Conservation (phyloP, 2,329 filamentous ascomycete species). For the Chaetomium olivaceum region DNA sequence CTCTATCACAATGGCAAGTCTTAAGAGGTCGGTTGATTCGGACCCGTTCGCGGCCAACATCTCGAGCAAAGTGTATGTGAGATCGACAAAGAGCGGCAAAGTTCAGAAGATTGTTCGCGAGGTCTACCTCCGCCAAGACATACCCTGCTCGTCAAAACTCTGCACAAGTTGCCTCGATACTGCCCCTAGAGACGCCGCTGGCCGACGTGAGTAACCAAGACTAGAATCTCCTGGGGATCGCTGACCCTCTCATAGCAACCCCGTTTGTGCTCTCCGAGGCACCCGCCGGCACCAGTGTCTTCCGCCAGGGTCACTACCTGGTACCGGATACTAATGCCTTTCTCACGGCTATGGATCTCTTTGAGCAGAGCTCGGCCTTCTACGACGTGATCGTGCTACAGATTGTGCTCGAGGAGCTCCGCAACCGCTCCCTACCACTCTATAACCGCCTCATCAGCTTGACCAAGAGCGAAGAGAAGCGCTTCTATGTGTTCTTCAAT, state of each 20-base stretch:
- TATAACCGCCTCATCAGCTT: slow-evolving; percentile 91
- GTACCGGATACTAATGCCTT: slow-evolving; percentile 96
- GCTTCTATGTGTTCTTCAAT: slow-evolving; percentile 99
- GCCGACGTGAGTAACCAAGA: slow-evolving; percentile 59
- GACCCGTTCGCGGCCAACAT: slow-evolving; percentile 68
- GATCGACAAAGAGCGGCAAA: slow-evolving; percentile 92
- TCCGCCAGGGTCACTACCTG: slow-evolving; percentile 87
- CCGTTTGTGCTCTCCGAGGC: slow-evolving; percentile 88
- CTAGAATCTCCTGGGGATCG: neutral
- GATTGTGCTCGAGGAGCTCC: slow-evolving; percentile 93
- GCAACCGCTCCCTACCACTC: slow-evolving; percentile 87
- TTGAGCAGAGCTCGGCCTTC: slow-evolving; percentile 88
- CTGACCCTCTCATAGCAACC: slow-evolving; percentile 54
- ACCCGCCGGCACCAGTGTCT: slow-evolving; percentile 79
- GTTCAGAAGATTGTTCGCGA: slow-evolving; percentile 98
- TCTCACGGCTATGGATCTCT: slow-evolving; percentile 93
- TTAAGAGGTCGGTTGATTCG: slow-evolving; percentile 58
- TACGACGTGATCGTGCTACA: slow-evolving; percentile 97
- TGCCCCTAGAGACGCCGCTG: slow-evolving; percentile 77
- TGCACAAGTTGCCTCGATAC: slow-evolving; percentile 73
- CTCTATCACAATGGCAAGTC: slow-evolving; percentile 57
- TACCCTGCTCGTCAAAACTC: slow-evolving; percentile 91
- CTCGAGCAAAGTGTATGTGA: slow-evolving; percentile 92
- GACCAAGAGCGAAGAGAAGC: slow-evolving; percentile 93
- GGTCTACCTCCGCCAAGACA: slow-evolving; percentile 92